phyloP scores from a whole-genome alignment of 768 basidiomycete species.

The Collybia mongolica region DNA sequence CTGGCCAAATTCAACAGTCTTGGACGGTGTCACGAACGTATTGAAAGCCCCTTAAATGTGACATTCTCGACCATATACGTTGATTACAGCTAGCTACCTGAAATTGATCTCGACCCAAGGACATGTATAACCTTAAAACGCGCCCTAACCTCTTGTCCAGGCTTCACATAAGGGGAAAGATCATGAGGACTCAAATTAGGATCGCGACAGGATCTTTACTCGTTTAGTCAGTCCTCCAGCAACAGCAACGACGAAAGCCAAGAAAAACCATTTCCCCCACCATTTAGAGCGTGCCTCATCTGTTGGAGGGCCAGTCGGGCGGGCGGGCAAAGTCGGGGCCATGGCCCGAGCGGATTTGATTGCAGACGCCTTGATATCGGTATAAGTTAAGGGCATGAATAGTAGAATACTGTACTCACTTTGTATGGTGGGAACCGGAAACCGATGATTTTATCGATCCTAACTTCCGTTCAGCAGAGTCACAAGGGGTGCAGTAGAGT shows the following conservation, averaged over 20 bases:
- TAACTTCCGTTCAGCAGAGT: constrained; percentile 15
- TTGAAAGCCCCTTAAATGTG: no score
- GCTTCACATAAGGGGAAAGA: no score
- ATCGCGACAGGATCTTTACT: constrained; percentile 22
- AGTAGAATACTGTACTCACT: constrained; percentile 20
- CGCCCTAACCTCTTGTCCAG: no score
- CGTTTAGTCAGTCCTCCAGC: constrained; percentile 42
- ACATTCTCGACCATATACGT: no score
- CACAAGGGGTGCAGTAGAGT: constrained; percentile 15
- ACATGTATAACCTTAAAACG: no score
- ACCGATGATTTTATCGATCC: constrained; percentile 47
- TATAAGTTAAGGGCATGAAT: not conserved
- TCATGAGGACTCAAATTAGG: no score
- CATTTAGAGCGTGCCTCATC: constrained; percentile 20
- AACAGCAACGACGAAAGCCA: constrained; percentile 42
- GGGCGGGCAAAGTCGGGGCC: constrained; percentile 37
- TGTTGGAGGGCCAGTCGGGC: constrained; percentile 41
- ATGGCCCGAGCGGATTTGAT: constrained; percentile 26
- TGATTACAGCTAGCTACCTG: no score
- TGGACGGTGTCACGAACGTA: not conserved
- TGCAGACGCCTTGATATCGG: constrained; percentile 25
- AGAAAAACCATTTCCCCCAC: constrained; percentile 48
- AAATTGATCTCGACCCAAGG: no score
- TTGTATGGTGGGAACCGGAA: constrained; percentile 66
- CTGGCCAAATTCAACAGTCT: no score